Base-by-base conservation (phyloP, 2,329 filamentous ascomycete genomes). In the Diaporthe australafricana region DNA sequence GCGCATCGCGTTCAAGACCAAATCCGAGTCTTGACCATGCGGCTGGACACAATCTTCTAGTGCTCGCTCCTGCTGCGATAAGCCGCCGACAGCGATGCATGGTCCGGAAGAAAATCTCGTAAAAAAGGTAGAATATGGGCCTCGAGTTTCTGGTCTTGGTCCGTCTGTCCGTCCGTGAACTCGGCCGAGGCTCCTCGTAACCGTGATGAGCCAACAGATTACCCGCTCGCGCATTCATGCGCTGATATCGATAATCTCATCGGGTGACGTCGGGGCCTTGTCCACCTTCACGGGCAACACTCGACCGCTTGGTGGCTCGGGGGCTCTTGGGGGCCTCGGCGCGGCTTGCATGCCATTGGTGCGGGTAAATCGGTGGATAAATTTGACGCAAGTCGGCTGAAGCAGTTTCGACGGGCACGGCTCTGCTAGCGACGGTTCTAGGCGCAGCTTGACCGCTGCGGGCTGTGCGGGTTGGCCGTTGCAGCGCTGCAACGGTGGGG, bases 251-350 rank as follows among this genome's bases (percentile, higher is more conserved):
- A 12, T 14, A 57, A 40, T 40, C 8, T 20, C 40, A 47, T 63
- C 57, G 42, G 57, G 27, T 63, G 57, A 63, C 57, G 57, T 47
- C 57, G 57, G 57, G 27, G 57, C 40, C 57, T 63, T 63, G 57
- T 63, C 57, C 40, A 63, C 57, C 57, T n/a, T 63, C 6, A 20
- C 57, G 57, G 57, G 27, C 57, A 47, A 63, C 40, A 63, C 57
- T 63, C 57, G 57, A 63, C 57, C 57, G n/a, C n/a, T 22, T 22
- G 57, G 16, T 30, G 22, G 40, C 17, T 27, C 25, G 57, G 25
- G 25, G 14, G 40, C 57, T 25, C 55, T 57, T 42, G 22, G 56
- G 35, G n/a, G 32, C 1, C 22, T 17, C 57, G 42, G 57, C 17
- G 27, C 40, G 20, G 57, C 40, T 25, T 5, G 40, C 40, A 63